Percentiles rank a stretch among this genome's conserved stretches.
Conservation (phyloP, 2,329 filamentous ascomycete species). For the Penicillium sp. region DNA sequence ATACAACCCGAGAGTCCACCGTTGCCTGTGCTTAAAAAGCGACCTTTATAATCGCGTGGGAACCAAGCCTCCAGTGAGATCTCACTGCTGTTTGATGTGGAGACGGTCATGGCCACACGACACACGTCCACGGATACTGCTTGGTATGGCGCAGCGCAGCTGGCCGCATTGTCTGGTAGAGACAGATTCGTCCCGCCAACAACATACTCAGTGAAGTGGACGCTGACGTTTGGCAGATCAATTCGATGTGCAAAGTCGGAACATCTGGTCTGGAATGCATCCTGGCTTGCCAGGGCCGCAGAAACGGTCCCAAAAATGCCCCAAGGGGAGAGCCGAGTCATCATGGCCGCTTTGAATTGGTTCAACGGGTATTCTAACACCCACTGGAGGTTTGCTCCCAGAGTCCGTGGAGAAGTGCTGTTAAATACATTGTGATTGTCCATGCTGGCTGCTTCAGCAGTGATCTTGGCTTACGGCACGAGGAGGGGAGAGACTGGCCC, state of each 20-base stretch:
- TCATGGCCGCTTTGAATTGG: background rate
- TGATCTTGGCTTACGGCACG: too few relatives aligned
- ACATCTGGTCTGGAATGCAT: slow-evolving; percentile 24
- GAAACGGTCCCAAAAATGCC: slow-evolving; percentile 18
- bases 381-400: background rate
- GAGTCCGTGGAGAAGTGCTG: background rate
- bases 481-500: too few relatives aligned
- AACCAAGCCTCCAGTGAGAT: slow-evolving; percentile 47
- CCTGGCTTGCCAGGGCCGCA: slow-evolving; percentile 17
- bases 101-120: slow-evolving; percentile 39
- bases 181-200: slow-evolving; percentile 34
- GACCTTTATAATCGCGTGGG: slow-evolving; percentile 42
- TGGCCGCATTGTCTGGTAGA: slow-evolving; percentile 33
- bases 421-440: too few relatives aligned
- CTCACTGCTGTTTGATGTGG: slow-evolving; percentile 40
- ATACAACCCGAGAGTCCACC: slow-evolving; percentile 45
- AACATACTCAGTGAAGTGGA: slow-evolving; percentile 32
- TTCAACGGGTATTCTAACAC: background rate
- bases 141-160: slow-evolving; percentile 32
- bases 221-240: slow-evolving; percentile 25
- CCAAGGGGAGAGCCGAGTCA: slow-evolving; percentile 12
- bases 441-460: too few relatives aligned
- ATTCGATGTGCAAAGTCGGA: slow-evolving; percentile 21
- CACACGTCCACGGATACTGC: slow-evolving; percentile 36
- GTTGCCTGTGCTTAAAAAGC: slow-evolving; percentile 46